phyloP scores from a whole-genome alignment of 345 rosid species.

The Reutealis trisperma region DNA sequence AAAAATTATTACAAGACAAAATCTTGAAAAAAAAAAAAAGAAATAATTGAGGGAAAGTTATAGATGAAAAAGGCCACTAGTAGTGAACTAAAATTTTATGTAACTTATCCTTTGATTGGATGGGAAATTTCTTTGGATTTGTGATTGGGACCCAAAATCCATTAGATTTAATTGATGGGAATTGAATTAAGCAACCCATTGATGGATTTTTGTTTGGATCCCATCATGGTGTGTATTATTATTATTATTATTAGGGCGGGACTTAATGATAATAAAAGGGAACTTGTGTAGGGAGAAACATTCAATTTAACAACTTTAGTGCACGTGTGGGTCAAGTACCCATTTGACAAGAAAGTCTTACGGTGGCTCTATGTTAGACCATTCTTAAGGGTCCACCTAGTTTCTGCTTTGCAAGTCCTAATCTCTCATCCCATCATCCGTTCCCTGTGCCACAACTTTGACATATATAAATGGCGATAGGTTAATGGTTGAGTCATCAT shows the following conservation, averaged over 20 bases:
- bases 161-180: slow-evolving; percentile 15
- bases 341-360: background rate
- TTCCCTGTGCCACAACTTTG: too few species aligned
- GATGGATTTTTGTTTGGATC: slow-evolving; percentile 14
- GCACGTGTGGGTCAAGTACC: slow-evolving; percentile 22
- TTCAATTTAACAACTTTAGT: background rate
- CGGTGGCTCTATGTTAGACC: slow-evolving; percentile 1
- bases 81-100: background rate
- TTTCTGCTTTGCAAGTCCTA: background rate
- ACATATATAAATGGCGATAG: too few species aligned
- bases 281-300: background rate
- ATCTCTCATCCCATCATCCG: background rate
- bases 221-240: background rate
- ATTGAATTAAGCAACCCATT: background rate
- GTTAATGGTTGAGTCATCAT: too few species aligned
- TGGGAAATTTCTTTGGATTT: background rate
- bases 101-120: background rate
- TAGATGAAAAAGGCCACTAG: background rate
- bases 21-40: background rate
- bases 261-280: background rate
- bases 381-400: slow-evolving; percentile 10
- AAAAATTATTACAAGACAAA: slow-evolving; percentile 13
- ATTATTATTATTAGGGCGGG: slow-evolving; percentile 2
- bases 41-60: background rate
- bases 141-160: background rate